These are phyloP conservation scores for Corinectria fuckeliana DNA, from an alignment of 2,329 filamentous ascomycete species.

Conservation along the genomic window DNA sequence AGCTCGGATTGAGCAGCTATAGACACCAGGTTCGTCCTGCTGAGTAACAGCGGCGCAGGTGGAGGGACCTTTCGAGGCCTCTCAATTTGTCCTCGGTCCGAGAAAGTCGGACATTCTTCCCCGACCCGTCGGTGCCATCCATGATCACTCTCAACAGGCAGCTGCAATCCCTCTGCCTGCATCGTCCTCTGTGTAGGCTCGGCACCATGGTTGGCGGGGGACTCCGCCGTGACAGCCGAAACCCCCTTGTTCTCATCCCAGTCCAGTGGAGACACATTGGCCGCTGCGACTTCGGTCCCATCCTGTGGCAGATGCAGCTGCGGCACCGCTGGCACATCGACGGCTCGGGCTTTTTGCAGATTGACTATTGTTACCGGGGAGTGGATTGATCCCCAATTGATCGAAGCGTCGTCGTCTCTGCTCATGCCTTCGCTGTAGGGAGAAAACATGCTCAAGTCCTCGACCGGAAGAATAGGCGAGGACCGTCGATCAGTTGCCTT, in stretches of 20 bases:
- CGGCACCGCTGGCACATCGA: slow-evolving; percentile 36
- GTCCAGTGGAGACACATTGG: slow-evolving; percentile 22
- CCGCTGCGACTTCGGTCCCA: slow-evolving; percentile 13
- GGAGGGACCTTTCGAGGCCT: slow-evolving; percentile 60
- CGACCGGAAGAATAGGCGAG: slow-evolving; percentile 56
- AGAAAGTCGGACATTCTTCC: slow-evolving; percentile 65
- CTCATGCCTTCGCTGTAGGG: slow-evolving; percentile 44
- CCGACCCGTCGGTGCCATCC: slow-evolving; percentile 65
- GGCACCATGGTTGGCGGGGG: slow-evolving; percentile 22
- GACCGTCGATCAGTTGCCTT: slow-evolving; percentile 52
- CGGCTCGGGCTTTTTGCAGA: slow-evolving; percentile 49
- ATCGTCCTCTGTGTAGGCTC: slow-evolving; percentile 16
- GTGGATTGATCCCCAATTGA: slow-evolving; percentile 58
- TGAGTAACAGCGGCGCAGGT: slow-evolving; percentile 62
- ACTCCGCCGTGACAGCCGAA: slow-evolving; percentile 55
- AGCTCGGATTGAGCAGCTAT: slow-evolving; percentile 56
- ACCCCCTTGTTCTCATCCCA: slow-evolving; percentile 44
- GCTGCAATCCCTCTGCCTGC: slow-evolving; percentile 20
- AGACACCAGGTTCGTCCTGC: slow-evolving; percentile 49
- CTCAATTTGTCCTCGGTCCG: slow-evolving; percentile 54
- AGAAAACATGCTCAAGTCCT: slow-evolving; percentile 40
- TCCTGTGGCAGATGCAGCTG: slow-evolving; percentile 10
- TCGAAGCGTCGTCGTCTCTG: slow-evolving; percentile 50
- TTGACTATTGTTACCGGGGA: slow-evolving; percentile 55
- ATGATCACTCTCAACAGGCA: slow-evolving; percentile 9